Evolutionary conservation across 1,284 basidiomycete genomes (phyloP).

Genomic region (Malassezia equina): DNA sequence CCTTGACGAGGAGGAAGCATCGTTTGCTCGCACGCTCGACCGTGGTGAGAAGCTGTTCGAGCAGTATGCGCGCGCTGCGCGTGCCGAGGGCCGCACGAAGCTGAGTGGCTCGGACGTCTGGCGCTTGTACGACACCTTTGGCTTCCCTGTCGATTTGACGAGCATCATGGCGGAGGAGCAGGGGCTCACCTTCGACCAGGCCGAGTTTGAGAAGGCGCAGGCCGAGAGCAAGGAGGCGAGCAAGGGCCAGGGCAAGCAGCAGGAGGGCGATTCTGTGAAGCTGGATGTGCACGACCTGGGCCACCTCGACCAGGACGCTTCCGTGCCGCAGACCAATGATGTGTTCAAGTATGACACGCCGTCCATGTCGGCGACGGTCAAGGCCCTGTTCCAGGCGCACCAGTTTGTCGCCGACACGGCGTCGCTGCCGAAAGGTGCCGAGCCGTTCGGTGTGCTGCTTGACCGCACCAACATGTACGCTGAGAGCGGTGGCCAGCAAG

Average conservation of each 20-base stretch:
- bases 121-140: conserved; percentile 95
- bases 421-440: conserved; percentile 51
- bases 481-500: conserved; percentile 92
- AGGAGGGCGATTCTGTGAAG: conserved; percentile 59
- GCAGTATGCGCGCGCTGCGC: conserved; percentile 67
- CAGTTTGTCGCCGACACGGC: conserved; percentile 54
- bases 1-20: conserved; percentile 91
- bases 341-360: conserved; percentile 73
- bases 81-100: conserved; percentile 58
- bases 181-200: conserved; percentile 71
- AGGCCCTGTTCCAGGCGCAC: conserved; percentile 75
- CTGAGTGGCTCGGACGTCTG: conserved; percentile 88
- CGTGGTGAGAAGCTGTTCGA: conserved; percentile 95
- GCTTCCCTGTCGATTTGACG: conserved; percentile 94
- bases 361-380: conserved; percentile 61
- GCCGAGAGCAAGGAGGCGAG: conserved; percentile 79
- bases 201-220: conserved; percentile 81
- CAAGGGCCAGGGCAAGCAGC: conserved; percentile 65
- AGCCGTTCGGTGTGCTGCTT: conserved; percentile 73
- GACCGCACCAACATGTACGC: conserved; percentile 97
- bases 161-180: conserved; percentile 95
- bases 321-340: conserved; percentile 87
- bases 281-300: conserved; percentile 93
- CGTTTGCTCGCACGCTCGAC: conserved; percentile 89
- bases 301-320: conserved; percentile 65